Conservation (phyloP, 73 alveolate species). For the Paramecium primaurelia region DNA sequence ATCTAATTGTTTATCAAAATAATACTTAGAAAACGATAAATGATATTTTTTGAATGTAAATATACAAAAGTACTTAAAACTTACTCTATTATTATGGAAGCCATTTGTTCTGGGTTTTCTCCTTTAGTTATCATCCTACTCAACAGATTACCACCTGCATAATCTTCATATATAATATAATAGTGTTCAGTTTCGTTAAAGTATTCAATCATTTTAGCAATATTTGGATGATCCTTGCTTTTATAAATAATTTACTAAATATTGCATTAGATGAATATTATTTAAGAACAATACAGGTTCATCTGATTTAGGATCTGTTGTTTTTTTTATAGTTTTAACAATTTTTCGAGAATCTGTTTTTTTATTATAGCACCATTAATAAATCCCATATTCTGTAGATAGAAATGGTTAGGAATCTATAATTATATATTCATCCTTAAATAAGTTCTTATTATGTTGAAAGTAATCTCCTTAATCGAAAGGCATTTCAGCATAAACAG, state of each 20-base stretch:
- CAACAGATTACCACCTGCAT: background rate
- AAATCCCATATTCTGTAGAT: background rate
- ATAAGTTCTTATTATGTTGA: background rate
- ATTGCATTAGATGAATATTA: background rate
- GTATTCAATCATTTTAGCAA: background rate
- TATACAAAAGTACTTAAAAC: background rate
- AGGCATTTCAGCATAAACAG: background rate
- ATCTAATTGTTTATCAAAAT: background rate
- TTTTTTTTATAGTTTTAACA: background rate
- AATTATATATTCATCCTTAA: background rate
- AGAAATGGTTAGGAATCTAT: background rate
- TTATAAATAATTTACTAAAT: background rate
- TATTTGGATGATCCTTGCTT: constrained; percentile 38
- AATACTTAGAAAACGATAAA: background rate
- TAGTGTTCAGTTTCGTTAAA: background rate
- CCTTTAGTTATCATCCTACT: background rate
- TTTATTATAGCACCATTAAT: background rate
- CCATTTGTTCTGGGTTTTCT: background rate
- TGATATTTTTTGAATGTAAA: constrained; percentile 23
- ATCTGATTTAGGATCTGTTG: background rate
- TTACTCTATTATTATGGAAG: background rate
- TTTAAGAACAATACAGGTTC: background rate
- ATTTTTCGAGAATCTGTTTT: background rate
- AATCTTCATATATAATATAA: background rate
- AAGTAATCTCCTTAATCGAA: background rate